These are phyloP conservation scores for Pontederia crassipes DNA, from an alignment of 176 grass and related monocot species.

Conservation along the genomic window DNA sequence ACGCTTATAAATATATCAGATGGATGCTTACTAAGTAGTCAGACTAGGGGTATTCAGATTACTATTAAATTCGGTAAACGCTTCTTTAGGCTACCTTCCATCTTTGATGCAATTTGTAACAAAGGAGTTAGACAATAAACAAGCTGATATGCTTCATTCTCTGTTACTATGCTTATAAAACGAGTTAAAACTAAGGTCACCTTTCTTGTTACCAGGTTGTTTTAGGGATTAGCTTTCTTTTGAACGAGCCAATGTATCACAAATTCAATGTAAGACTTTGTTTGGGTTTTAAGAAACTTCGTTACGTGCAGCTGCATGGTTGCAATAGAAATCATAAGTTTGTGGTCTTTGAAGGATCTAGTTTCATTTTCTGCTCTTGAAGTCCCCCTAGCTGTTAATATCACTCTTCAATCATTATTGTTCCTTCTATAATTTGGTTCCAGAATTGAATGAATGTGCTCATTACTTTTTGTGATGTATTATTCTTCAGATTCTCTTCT, in stretches of 20 bases:
- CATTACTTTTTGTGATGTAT: background rate
- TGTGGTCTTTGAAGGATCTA: constrained; percentile 64
- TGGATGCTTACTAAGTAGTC: constrained; percentile 52
- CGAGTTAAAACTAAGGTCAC: too few relatives aligned
- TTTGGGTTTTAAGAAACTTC: constrained; percentile 78
- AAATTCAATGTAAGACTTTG: constrained; percentile 30
- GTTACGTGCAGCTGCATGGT: constrained; percentile 51
- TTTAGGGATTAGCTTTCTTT: constrained; percentile 52
- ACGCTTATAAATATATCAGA: constrained; percentile 14
- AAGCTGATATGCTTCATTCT: too few relatives aligned
- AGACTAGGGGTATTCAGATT: constrained; percentile 67
- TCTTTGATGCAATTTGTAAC: background rate
- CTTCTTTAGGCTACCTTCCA: background rate
- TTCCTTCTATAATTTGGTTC: background rate
- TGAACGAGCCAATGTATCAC: constrained; percentile 75
- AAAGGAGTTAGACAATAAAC: background rate
- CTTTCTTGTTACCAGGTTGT: constrained; percentile 33
- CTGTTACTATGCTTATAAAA: too few relatives aligned
- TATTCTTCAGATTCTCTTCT: constrained; percentile 47
- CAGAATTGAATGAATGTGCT: background rate
- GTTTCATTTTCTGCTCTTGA: constrained; percentile 58
- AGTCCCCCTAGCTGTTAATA: constrained; percentile 68
- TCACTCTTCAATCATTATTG: background rate
- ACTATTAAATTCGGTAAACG: constrained; percentile 69
- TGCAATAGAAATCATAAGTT: constrained; percentile 48